Conservation (phyloP, 371 early-diverging fungal species). For the Vavraia culicis region DNA sequence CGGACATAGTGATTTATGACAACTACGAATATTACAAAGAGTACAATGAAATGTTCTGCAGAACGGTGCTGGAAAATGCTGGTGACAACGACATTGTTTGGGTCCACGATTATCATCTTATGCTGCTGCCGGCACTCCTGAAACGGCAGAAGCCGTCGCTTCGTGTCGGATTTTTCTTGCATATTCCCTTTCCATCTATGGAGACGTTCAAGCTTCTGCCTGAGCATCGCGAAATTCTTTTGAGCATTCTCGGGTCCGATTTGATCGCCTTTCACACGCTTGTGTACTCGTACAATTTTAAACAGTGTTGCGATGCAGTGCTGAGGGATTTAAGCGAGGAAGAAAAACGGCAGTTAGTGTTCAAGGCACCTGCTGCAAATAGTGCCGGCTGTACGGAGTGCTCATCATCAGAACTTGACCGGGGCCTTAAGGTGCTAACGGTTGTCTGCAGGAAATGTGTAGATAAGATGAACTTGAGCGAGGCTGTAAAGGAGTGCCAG, state of each 20-base stretch:
- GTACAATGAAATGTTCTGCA: slow-evolving; percentile 68
- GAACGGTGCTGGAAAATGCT: slow-evolving; percentile 54
- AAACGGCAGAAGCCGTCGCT: slow-evolving; percentile 47
- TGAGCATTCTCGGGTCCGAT: slow-evolving; percentile 66
- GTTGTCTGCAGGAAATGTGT: too few relatives aligned
- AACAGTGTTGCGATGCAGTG: slow-evolving; percentile 74
- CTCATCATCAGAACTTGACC: too few relatives aligned
- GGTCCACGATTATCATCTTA: slow-evolving; percentile 98
- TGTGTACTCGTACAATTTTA: slow-evolving; percentile 89
- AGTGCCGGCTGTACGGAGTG: too few relatives aligned
- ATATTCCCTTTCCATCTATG: slow-evolving; percentile 83
- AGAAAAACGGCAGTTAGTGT: too few relatives aligned
- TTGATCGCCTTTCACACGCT: slow-evolving; percentile 90
- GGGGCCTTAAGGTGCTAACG: too few relatives aligned
- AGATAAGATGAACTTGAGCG: too few relatives aligned
- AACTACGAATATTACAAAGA: slow-evolving; percentile 79
- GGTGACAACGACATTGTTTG: slow-evolving; percentile 80
- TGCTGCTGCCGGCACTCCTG: slow-evolving; percentile 68
- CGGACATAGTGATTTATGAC: slow-evolving; percentile 71
- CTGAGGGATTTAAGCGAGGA: slow-evolving; percentile 45
- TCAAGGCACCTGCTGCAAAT: too few relatives aligned
- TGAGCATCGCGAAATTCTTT: slow-evolving; percentile 64
- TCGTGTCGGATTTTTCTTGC: slow-evolving; percentile 88
- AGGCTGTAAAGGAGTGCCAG: too few relatives aligned
- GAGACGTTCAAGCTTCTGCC: slow-evolving; percentile 75